A percentile compares a stretch with the other conserved stretches of the same genome.
Conservation (phyloP, 163 green algal species). For the Scenedesmus sp. region DNA sequence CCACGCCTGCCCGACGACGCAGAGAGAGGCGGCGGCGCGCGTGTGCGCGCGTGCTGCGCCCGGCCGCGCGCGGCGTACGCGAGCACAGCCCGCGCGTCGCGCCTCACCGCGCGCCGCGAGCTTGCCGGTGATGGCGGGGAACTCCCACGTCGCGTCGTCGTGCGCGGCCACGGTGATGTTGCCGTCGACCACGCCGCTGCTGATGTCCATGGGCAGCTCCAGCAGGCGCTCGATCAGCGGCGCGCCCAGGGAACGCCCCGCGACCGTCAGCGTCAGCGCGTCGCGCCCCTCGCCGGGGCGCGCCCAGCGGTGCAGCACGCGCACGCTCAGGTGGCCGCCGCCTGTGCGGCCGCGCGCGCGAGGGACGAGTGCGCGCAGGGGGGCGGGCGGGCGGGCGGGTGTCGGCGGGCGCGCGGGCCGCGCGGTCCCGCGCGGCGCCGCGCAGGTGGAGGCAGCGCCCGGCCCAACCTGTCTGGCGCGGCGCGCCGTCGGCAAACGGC, state of each 20-base stretch:
- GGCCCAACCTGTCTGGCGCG: constrained; percentile 6
- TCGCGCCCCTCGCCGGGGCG: not conserved
- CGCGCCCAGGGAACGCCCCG: constrained; percentile 70
- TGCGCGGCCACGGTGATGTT: constrained; percentile 57
- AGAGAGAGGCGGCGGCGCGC: too few relatives aligned
- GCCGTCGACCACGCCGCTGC: constrained; percentile 66
- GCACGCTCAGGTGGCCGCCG: constrained; percentile 56
- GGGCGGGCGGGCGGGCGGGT: too few relatives aligned
- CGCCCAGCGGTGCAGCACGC: constrained; percentile 38
- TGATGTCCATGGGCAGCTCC: constrained; percentile 94
- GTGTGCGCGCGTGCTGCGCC: not conserved
- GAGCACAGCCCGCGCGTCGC: not conserved
- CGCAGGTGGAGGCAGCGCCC: not conserved
- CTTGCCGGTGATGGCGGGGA: constrained; percentile 45
- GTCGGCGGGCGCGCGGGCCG: too few relatives aligned
- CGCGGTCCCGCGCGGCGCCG: too few relatives aligned
- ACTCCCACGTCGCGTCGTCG: constrained; percentile 35
- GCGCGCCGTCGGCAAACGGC: not conserved
- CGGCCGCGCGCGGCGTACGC: not conserved
- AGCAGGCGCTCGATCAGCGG: constrained; percentile 90
- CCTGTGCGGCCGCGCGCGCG: too few relatives aligned
- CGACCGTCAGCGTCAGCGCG: constrained; percentile 51
- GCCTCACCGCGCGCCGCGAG: constrained; percentile 29
- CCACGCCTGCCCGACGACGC: constrained; percentile 30
- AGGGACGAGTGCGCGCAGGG: too few relatives aligned